Evolutionary conservation across 78 protist species (phyloP).

Genomic region (Planoprotostelium fungivorum): DNA sequence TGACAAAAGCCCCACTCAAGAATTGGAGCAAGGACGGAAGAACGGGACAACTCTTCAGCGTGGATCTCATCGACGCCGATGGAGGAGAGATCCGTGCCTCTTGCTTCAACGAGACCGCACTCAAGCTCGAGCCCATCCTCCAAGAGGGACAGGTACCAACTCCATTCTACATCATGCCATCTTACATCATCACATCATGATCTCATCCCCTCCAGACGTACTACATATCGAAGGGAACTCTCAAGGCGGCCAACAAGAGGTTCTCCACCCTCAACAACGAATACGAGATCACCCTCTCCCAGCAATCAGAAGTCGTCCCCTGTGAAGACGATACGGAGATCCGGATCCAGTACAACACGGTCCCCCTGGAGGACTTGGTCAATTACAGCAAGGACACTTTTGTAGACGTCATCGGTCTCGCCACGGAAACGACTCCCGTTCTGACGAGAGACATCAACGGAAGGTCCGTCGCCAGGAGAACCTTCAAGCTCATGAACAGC

Average conservation of each 20-base stretch:
- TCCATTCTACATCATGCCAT: background rate
- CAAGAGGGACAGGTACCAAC: background rate
- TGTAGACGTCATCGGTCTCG: background rate
- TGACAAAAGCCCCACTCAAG: background rate
- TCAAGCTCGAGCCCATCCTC: background rate
- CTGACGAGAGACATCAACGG: background rate
- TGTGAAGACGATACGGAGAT: background rate
- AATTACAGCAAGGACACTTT: background rate
- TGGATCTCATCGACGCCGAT: background rate
- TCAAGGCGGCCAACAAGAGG: background rate
- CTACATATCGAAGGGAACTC: background rate
- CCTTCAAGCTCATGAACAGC: background rate
- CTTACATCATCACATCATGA: too few relatives aligned
- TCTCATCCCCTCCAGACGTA: background rate
- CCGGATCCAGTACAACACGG: background rate
- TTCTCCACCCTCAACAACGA: background rate
- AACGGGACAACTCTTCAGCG: background rate
- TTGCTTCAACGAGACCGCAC: background rate
- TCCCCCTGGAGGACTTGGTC: background rate
- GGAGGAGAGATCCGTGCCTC: background rate
- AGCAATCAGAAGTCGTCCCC: background rate
- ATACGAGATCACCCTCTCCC: background rate
- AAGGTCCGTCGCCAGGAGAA: background rate
- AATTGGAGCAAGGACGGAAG: background rate
- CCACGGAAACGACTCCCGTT: background rate